Evolutionary conservation across 2,329 filamentous ascomycete genomes (phyloP).

Genomic region (Sporothrix mexicana): DNA sequence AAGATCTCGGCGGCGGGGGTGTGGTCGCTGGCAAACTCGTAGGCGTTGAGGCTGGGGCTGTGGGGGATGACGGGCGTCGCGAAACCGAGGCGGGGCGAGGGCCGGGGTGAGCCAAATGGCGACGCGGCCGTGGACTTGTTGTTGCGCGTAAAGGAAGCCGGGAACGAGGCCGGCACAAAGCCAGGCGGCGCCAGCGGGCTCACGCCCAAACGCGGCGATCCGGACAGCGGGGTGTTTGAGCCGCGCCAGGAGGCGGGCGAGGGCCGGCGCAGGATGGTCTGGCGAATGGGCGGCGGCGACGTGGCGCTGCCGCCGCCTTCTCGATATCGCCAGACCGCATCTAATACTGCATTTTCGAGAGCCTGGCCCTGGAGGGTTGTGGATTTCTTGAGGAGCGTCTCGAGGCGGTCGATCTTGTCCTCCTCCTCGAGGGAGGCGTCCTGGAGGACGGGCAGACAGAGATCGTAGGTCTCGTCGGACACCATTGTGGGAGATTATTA

Average conservation of each 20-base stretch:
- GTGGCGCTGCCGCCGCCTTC: conserved; percentile 67
- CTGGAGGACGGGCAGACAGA: conserved; percentile 87
- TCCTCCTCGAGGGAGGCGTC: conserved; percentile 85
- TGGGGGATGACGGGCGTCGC: conserved; percentile 91
- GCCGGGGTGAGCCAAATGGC: conserved; percentile 91
- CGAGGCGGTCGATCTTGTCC: conserved; percentile 90
- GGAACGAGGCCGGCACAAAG: conserved; percentile 72
- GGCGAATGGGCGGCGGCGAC: conserved; percentile 83
- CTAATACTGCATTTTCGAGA: conserved; percentile 88
- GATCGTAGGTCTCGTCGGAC: conserved; percentile 88
- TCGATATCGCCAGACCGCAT: conserved; percentile 86
- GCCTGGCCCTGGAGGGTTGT: conserved; percentile 75
- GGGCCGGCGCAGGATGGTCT: conserved; percentile 85
- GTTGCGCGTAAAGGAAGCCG: conserved; percentile 75
- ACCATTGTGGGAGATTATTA: conserved; percentile 68
- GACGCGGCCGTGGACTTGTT: conserved; percentile 76
- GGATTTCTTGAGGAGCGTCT: conserved; percentile 81
- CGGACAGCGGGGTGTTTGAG: conserved; percentile 77
- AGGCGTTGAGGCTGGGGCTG: conserved; percentile 91
- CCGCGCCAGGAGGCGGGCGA: conserved; percentile 95
- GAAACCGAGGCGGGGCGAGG: conserved; percentile 88
- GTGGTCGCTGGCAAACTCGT: conserved; percentile 86
- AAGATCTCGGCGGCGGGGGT: conserved; percentile 82
- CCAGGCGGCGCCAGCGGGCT: conserved; percentile 85
- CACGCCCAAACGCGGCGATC: conserved; percentile 80